These are phyloP conservation scores for Echria macrotheca DNA, from an alignment of 495 filamentous ascomycete species.

Conservation along the genomic window DNA sequence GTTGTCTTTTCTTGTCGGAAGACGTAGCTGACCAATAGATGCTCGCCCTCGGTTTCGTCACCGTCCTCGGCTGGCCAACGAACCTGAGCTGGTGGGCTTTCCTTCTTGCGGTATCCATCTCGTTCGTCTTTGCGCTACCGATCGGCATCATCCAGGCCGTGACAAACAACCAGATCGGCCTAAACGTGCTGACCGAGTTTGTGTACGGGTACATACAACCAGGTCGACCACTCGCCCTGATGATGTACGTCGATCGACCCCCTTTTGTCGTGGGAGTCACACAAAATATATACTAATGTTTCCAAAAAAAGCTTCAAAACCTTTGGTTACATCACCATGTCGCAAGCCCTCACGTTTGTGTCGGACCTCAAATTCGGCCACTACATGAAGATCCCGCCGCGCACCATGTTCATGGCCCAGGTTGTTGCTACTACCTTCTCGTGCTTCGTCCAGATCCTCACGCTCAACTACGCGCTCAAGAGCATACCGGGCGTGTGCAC, in stretches of 20 bases:
- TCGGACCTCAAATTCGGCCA: slow-evolving; percentile 56
- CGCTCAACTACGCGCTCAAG: slow-evolving; percentile 60
- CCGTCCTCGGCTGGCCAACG: slow-evolving; percentile 59
- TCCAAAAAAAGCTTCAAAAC: slow-evolving; percentile 74
- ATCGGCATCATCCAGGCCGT: slow-evolving; percentile 59
- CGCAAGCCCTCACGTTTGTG: slow-evolving; percentile 51
- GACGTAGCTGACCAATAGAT: slow-evolving; percentile 40
- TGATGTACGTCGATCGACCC: slow-evolving; percentile 44
- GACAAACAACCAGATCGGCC: slow-evolving; percentile 62
- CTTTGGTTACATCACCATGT: slow-evolving; percentile 66
- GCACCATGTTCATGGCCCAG: slow-evolving; percentile 63
- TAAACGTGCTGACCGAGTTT: slow-evolving; percentile 68
- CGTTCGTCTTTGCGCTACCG: slow-evolving; percentile 49
- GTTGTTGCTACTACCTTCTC: slow-evolving; percentile 61
- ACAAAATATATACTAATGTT: too few relatives aligned
- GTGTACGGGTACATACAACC: slow-evolving; percentile 67
- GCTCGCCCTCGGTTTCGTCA: slow-evolving; percentile 57
- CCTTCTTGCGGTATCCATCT: slow-evolving; percentile 55
- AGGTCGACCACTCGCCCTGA: slow-evolving; percentile 59
- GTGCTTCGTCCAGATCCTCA: slow-evolving; percentile 60
- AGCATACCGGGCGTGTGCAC: slow-evolving; percentile 59
- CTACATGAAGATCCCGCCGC: slow-evolving; percentile 67
- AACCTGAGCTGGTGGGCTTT: slow-evolving; percentile 65
- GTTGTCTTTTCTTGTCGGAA: slow-evolving; percentile 24
- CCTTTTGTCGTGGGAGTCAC: neutral